A percentile compares a stretch with the other conserved stretches of the same genome.
These are phyloP conservation scores for Cephaloascus albidus DNA, from an alignment of 805 yeast genomes.

Conservation along the genomic window DNA sequence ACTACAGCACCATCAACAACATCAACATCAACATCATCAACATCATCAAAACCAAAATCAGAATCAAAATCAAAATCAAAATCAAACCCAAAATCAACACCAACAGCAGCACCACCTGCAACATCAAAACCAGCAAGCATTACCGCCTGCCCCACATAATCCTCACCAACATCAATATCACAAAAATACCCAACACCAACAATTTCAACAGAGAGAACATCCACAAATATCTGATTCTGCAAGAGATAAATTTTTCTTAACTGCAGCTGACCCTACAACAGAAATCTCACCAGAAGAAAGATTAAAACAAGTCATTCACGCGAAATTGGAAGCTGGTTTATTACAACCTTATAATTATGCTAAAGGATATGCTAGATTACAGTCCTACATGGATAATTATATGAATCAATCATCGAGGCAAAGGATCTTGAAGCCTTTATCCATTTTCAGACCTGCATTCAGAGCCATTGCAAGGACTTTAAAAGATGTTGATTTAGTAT, in stretches of 20 bases:
- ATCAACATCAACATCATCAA: slow-evolving; percentile 5
- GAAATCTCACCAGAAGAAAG: slow-evolving; percentile 92
- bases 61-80: neutral
- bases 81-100: neutral
- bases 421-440: slow-evolving; percentile 76
- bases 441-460: slow-evolving; percentile 85
- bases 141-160: no score
- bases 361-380: slow-evolving; percentile 83
- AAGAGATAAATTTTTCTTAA: slow-evolving; percentile 83
- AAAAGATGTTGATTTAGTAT: slow-evolving; percentile 82
- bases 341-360: slow-evolving; percentile 91
- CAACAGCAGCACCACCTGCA: slow-evolving; percentile 8
- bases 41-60: slow-evolving; percentile 2
- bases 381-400: slow-evolving; percentile 84
- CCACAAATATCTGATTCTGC: slow-evolving; percentile 64
- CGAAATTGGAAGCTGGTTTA: slow-evolving; percentile 88
- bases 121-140: neutral
- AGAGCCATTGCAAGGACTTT: slow-evolving; percentile 85
- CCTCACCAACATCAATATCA: neutral
- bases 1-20: slow-evolving; percentile 3
- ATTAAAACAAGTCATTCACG: slow-evolving; percentile 85
- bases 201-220: slow-evolving; percentile 8
- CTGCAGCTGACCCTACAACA: slow-evolving; percentile 96
- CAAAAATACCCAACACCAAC: neutral
- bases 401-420: slow-evolving; percentile 81